Evolutionary conservation across 1,284 basidiomycete genomes (phyloP).

Genomic region (Ceratobasidium sp.): DNA sequence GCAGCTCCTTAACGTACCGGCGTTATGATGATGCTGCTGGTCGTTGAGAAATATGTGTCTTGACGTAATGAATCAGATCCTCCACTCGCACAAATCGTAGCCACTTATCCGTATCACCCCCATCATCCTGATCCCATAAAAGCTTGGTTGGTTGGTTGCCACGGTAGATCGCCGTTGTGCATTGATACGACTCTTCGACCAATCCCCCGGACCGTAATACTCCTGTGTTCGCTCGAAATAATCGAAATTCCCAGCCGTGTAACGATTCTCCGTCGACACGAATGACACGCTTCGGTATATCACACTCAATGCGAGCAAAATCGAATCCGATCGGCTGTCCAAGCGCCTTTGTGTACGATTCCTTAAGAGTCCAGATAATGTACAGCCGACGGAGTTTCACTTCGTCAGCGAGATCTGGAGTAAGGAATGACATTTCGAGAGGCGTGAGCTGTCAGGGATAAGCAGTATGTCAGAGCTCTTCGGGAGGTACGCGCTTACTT

Average conservation of each 20-base stretch:
- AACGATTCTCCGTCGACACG: slow-evolving; percentile 70
- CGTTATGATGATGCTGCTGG: not conserved
- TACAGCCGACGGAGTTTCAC: slow-evolving; percentile 72
- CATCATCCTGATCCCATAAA: slow-evolving; percentile 31
- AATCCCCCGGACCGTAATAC: slow-evolving; percentile 49
- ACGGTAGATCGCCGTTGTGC: slow-evolving; percentile 38
- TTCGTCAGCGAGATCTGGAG: slow-evolving; percentile 59
- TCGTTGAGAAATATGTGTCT: slow-evolving; percentile 29
- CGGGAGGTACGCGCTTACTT: slow-evolving; percentile 55
- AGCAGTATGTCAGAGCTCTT: not conserved
- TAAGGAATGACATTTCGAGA: slow-evolving; percentile 54
- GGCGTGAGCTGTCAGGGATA: slow-evolving; percentile 68
- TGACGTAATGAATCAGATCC: slow-evolving; percentile 35
- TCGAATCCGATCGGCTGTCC: slow-evolving; percentile 78
- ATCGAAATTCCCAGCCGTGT: slow-evolving; percentile 80
- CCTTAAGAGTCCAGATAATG: slow-evolving; percentile 75
- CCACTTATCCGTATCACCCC: slow-evolving; percentile 30
- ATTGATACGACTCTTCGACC: slow-evolving; percentile 40
- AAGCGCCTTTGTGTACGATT: slow-evolving; percentile 79
- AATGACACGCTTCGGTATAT: slow-evolving; percentile 66
- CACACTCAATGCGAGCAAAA: slow-evolving; percentile 77
- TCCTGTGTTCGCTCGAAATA: slow-evolving; percentile 74
- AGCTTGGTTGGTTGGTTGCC: slow-evolving; percentile 21
- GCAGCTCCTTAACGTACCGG: too few species aligned
- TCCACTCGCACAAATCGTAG: slow-evolving; percentile 26